Base-by-base conservation (phyloP, 495 filamentous ascomycete genomes). In the Lasiosphaeria miniovina region DNA sequence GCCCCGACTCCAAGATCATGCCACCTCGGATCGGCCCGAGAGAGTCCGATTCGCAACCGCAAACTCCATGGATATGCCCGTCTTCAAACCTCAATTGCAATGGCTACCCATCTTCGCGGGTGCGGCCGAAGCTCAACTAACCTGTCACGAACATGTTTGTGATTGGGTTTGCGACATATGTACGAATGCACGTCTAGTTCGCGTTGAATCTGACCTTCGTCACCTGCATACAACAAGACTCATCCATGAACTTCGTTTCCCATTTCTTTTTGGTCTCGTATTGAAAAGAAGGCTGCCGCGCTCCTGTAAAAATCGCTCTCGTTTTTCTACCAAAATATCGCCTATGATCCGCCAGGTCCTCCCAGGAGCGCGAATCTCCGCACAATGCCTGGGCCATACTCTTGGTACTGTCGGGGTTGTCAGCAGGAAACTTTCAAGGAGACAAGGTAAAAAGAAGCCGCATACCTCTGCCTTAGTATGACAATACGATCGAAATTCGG, bases 401-500 rank as follows among this genome's bases (percentile, higher is more conserved):
- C 93, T 74, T 96, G 90, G 72, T 96, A 96, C 79, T 89, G 77
- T 15, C 6, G 15, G 8, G 67, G 68, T 45, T 71, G 65, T 69
- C 46, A 71, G 64, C 45, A n/a, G 52, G 49, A 6, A 14, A 33
- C 7, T 49, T 32, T 48, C 55, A 3, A 58, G 49, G 38, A 9
- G 40, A 45, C 1, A 33, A 15, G 33, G 5, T 9, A 15, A 52
- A 6, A 41, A n/a, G 33, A 46, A 40, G 33, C 15, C 1, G 68
- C 75, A 54, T 64, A 81, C 77, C 74, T 88, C 86, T 40, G 91
- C 93, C 82, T 98, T 98, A 51, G 94, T 98, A 74, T 98, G 94
- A 78, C 94, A 98, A 79, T 97, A 98, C 73, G 90, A 96, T 70
- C 90, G 82, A 81, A 98, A 98, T 74, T 98, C 95, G n/a, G 94